These are phyloP conservation scores for Jaltomata sinuosa DNA, from an alignment of 257 asterid species.

Conservation along the genomic window DNA sequence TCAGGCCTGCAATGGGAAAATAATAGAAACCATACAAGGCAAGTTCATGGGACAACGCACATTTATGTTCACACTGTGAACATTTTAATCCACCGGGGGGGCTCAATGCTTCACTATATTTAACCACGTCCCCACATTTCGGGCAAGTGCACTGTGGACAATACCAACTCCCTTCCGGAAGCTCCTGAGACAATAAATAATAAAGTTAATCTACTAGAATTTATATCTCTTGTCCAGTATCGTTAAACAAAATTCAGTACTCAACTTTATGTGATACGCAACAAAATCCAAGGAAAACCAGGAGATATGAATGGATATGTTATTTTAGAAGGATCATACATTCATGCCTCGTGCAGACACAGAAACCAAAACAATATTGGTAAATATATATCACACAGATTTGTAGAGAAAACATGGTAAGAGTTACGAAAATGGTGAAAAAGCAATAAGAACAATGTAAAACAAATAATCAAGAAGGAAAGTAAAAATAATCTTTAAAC, in stretches of 20 bases:
- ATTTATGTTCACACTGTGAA: slow-evolving; percentile 76
- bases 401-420: background rate
- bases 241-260: background rate
- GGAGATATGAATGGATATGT: background rate
- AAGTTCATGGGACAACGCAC: slow-evolving; percentile 31
- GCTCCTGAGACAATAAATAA: slow-evolving; percentile 45
- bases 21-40: background rate
- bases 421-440: background rate
- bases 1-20: background rate
- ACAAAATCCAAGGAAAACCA: background rate
- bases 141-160: slow-evolving; percentile 93
- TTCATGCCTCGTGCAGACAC: background rate
- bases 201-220: slow-evolving; percentile 1
- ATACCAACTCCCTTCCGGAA: slow-evolving; percentile 98
- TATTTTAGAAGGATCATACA: background rate
- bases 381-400: background rate
- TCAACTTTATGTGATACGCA: background rate
- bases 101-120: slow-evolving; percentile 38
- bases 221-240: background rate
- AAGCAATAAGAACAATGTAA: background rate
- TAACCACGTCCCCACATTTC: slow-evolving; percentile 67
- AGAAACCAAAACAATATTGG: background rate
- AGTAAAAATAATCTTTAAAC: background rate
- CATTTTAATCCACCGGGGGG: slow-evolving; percentile 48
- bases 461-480: background rate